A percentile compares a stretch with the other conserved stretches of the same genome.
These are phyloP conservation scores for Rhizophora apiculata DNA, from an alignment of 345 rosid genomes.

Conservation along the genomic window DNA sequence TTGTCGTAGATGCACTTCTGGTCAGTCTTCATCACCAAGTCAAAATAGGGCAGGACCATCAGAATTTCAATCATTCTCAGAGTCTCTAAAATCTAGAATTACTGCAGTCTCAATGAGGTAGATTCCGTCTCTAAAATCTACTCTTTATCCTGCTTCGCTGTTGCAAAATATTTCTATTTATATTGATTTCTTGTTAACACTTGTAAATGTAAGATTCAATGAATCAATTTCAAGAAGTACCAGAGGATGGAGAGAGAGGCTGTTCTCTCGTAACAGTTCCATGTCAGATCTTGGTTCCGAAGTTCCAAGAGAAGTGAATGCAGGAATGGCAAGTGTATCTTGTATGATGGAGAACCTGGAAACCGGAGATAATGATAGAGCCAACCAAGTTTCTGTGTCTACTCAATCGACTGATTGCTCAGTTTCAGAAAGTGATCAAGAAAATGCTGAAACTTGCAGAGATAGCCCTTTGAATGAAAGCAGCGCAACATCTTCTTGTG, in stretches of 20 bases:
- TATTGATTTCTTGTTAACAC: constrained; percentile 9
- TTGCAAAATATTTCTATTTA: background rate
- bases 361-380: constrained; percentile 28
- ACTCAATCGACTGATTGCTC: constrained; percentile 19
- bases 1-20: constrained; percentile 21
- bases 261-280: constrained; percentile 29
- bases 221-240: constrained; percentile 32
- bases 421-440: constrained; percentile 28
- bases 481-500: constrained; percentile 23
- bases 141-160: background rate
- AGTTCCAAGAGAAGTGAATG: constrained; percentile 24
- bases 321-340: constrained; percentile 31
- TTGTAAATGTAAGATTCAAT: constrained; percentile 18
- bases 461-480: constrained; percentile 24
- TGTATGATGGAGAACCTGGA: constrained; percentile 31
- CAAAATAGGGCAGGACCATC: constrained; percentile 87
- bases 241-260: constrained; percentile 34
- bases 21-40: constrained; percentile 29
- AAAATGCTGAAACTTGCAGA: constrained; percentile 16
- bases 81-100: constrained; percentile 66
- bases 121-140: background rate
- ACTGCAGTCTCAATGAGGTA: constrained; percentile 84
- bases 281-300: constrained; percentile 26
- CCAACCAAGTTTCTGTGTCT: constrained; percentile 29
- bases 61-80: constrained; percentile 80